A percentile compares a stretch with the other conserved stretches of the same genome.
phyloP scores from a whole-genome alignment of 768 basidiomycete species.

The Suillus decipiens region DNA sequence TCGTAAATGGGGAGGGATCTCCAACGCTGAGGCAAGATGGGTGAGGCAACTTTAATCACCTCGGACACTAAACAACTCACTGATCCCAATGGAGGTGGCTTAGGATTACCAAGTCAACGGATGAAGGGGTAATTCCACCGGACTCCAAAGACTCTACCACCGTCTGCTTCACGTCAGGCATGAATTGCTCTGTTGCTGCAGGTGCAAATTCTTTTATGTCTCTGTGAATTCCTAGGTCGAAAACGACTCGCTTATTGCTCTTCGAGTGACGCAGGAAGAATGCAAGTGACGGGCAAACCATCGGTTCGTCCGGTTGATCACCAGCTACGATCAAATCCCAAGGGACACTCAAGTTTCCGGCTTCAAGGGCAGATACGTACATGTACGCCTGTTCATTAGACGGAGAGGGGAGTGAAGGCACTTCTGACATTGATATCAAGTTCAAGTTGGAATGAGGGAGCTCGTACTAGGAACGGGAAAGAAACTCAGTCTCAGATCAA shows the following conservation, averaged over 20 bases:
- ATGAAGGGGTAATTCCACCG: conserved; percentile 44
- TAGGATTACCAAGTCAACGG: conserved; percentile 45
- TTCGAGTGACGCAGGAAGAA: conserved; percentile 54
- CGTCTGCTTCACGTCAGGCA: conserved; percentile 23
- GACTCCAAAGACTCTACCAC: conserved; percentile 47
- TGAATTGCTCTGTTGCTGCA: conserved; percentile 20
- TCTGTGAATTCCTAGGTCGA: conserved; percentile 58
- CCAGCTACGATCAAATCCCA: conserved; percentile 41
- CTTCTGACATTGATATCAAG: neutral
- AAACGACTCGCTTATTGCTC: conserved; percentile 42
- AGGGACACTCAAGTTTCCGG: conserved; percentile 43
- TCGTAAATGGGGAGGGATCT: too few relatives aligned
- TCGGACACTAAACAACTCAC: too few relatives aligned
- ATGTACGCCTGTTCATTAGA: conserved; percentile 48
- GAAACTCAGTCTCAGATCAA: too few relatives aligned
- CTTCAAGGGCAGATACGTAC: conserved; percentile 56
- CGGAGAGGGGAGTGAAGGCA: conserved; percentile 40
- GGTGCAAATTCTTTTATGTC: conserved; percentile 47
- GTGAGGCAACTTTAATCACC: too few relatives aligned
- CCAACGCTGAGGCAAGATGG: too few relatives aligned
- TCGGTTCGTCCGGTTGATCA: conserved; percentile 29
- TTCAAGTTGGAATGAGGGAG: neutral
- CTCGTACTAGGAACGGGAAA: too few relatives aligned
- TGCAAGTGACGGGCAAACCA: conserved; percentile 46
- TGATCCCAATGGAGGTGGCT: conserved; percentile 33